A percentile compares a stretch with the other conserved stretches of the same genome.
phyloP scores from a whole-genome alignment of 176 grass and related monocot genomes.

The Carex scoparia region DNA sequence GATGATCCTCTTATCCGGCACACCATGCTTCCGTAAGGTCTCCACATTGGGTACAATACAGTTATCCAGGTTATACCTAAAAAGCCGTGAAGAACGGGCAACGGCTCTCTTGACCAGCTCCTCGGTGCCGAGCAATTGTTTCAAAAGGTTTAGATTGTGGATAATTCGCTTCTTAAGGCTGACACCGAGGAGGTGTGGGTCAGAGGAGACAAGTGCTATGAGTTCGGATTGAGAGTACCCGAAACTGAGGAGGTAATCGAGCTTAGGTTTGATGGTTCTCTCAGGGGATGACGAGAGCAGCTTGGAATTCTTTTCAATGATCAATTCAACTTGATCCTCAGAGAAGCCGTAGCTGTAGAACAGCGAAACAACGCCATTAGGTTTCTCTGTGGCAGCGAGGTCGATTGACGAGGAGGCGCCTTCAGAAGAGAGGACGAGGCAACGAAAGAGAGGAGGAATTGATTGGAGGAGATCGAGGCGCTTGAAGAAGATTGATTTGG shows the following conservation, averaged over 20 bases:
- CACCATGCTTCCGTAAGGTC: slow-evolving; percentile 22
- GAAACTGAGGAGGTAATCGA: slow-evolving; percentile 19
- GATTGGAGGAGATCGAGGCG: slow-evolving; percentile 19
- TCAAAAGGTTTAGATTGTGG: slow-evolving; percentile 40
- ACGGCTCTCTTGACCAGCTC: slow-evolving; percentile 21
- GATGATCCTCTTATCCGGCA: slow-evolving; percentile 22
- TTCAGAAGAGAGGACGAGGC: not conserved
- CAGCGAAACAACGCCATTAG: not conserved
- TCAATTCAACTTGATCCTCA: slow-evolving; percentile 25
- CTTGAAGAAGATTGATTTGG: not conserved
- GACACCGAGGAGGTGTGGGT: slow-evolving; percentile 14
- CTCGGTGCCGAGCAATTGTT: slow-evolving; percentile 21
- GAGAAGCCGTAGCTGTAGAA: slow-evolving; percentile 41
- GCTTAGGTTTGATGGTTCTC: slow-evolving; percentile 9
- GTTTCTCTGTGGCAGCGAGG: not conserved
- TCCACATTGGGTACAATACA: slow-evolving; percentile 41
- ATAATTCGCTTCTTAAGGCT: slow-evolving; percentile 27
- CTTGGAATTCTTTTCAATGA: slow-evolving; percentile 20
- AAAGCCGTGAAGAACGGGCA: slow-evolving; percentile 14
- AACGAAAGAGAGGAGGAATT: slow-evolving; percentile 29
- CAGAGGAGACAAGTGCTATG: not conserved
- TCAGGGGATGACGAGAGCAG: not conserved
- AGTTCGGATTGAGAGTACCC: slow-evolving; percentile 17
- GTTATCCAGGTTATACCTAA: slow-evolving; percentile 18
- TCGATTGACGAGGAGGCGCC: not conserved